Conservation (phyloP, 352 stramenopile species). For the Peronospora belbahrii region DNA sequence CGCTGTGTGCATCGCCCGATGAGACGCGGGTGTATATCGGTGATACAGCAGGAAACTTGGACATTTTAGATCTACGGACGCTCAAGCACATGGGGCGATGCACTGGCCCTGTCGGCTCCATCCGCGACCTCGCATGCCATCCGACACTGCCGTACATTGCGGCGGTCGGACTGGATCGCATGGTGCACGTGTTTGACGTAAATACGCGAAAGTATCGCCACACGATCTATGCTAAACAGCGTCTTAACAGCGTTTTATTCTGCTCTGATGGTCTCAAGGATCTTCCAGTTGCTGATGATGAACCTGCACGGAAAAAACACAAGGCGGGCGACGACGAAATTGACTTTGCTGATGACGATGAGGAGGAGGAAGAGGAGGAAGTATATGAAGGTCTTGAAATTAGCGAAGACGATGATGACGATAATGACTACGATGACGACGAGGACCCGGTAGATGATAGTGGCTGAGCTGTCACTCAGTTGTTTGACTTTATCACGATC, state of each 20-base stretch:
- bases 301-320: constrained; percentile 44
- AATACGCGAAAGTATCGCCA: constrained; percentile 70
- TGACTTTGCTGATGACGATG: constrained; percentile 30
- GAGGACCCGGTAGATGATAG: constrained; percentile 20
- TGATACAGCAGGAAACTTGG: constrained; percentile 86
- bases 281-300: constrained; percentile 24
- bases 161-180: constrained; percentile 89
- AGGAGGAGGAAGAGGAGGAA: constrained; percentile 71
- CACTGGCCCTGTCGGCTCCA: constrained; percentile 84
- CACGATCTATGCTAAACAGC: constrained; percentile 78
- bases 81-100: constrained; percentile 83
- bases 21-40: constrained; percentile 78
- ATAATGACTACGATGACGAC: constrained; percentile 43
- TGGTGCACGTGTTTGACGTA: constrained; percentile 90
- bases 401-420: constrained; percentile 47
- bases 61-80: constrained; percentile 85
- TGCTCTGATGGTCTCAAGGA: constrained; percentile 73
- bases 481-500: too few relatives aligned
- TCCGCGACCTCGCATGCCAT: constrained; percentile 86
- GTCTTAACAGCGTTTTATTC: constrained; percentile 89
- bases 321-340: constrained; percentile 35
- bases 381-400: constrained; percentile 81
- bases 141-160: constrained; percentile 86
- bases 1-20: constrained; percentile 56
- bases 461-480: constrained; percentile 5